Evolutionary conservation across 441 rosid genomes (phyloP), one percentile per base, ranked within the genome.

Genomic region (Bruguiera hainesii): DNA sequence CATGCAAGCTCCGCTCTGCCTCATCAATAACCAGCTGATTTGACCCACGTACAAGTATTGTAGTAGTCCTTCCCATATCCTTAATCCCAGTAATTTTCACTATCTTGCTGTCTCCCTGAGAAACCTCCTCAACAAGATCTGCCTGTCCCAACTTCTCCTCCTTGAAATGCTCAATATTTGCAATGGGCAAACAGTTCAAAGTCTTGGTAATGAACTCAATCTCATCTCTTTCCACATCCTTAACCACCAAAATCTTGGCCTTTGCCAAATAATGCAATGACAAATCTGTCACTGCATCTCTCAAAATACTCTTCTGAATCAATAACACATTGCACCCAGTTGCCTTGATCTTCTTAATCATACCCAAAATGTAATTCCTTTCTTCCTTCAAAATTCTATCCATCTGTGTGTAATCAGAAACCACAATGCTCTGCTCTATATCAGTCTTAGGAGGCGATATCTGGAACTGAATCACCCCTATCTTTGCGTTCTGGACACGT

Each of bases 351-450:
- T 91, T 94, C 79, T 94, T 94, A 66, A 94, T 88, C 96, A 91
- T 91, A 9, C 97, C 94, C 78, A 94, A 76, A 66, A 94, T 91
- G 69, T 94, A 94, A 67, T 90, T 91, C 82, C 99, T 88, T 80
- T 94, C 98, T 74, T 94, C 99, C 71, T 91, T 94, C 86, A 94
- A 76, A 77, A 94, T 94, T 89, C 98, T 87, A 77, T 94, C 99
- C 98, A 91, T 94, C 82, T 94, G 99, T 23, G 93, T 83, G 35
- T 91, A 94, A 76, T 94, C 98, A 2, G 98, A 94, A 48, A 94
- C 97, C 61, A 89, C 94, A 33, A 91, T 89, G 66, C 98, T 91
- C 81, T 94, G 98, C 80, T 94, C 99, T 10, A 91, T 94, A 62
- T 94, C 99, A 4, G 97, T 91, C 81, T 89, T 94, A 0, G 98